phyloP scores from a whole-genome alignment of 805 yeast genomes.

The Naumovozyma dairenensis region DNA sequence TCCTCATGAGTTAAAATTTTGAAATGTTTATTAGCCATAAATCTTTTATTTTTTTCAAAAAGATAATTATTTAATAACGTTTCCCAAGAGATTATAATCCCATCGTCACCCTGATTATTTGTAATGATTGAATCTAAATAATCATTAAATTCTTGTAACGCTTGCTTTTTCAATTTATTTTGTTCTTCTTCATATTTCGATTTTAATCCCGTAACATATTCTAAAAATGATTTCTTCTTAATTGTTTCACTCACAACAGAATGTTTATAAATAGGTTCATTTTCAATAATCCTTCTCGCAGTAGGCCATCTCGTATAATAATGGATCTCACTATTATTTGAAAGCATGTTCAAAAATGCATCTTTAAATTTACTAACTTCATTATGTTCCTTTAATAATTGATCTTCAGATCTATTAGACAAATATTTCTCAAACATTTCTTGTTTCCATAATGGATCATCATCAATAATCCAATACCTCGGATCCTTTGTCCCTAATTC shows the following conservation, averaged over 20 bases:
- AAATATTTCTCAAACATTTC: slow-evolving; percentile 56
- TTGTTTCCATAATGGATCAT: slow-evolving; percentile 51
- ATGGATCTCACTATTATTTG: slow-evolving; percentile 35
- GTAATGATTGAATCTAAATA: slow-evolving; percentile 36
- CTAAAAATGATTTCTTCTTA: slow-evolving; percentile 44
- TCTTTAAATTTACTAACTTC: slow-evolving; percentile 46
- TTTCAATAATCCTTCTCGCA: slow-evolving; percentile 40
- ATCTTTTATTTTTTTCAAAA: slow-evolving; percentile 39
- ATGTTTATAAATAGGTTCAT: slow-evolving; percentile 59
- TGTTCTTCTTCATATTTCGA: slow-evolving; percentile 17
- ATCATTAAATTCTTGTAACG: slow-evolving; percentile 42
- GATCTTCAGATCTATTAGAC: slow-evolving; percentile 39
- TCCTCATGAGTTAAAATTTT: slow-evolving; percentile 46
- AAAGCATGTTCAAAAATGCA: slow-evolving; percentile 42
- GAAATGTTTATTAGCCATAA: slow-evolving; percentile 51
- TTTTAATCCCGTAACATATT: slow-evolving; percentile 37
- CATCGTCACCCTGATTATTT: slow-evolving; percentile 5
- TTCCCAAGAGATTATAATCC: slow-evolving; percentile 16
- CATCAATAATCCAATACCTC: slow-evolving; percentile 53
- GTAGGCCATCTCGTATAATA: slow-evolving; percentile 59
- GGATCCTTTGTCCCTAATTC: slow-evolving; percentile 46
- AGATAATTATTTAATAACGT: slow-evolving; percentile 14
- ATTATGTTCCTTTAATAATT: slow-evolving; percentile 42
- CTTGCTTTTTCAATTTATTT: slow-evolving; percentile 33
- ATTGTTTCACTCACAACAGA: slow-evolving; percentile 49